These are phyloP conservation scores for Aspergillus coremiiformis DNA, from an alignment of 495 filamentous ascomycete genomes.

Conservation along the genomic window DNA sequence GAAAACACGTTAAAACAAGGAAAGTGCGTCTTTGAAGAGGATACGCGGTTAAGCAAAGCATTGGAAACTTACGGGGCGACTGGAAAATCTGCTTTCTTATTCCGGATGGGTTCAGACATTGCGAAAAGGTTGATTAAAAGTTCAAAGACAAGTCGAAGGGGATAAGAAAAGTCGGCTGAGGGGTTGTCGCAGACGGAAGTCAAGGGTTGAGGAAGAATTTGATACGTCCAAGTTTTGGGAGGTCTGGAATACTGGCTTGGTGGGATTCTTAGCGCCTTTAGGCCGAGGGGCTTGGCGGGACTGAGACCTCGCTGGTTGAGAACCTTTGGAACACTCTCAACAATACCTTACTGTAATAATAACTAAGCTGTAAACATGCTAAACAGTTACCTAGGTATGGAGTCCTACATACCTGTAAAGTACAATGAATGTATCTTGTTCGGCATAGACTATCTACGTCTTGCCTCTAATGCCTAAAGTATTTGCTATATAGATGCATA, in stretches of 20 bases:
- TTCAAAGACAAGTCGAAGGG: background rate
- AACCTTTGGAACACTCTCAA: conserved; percentile 31
- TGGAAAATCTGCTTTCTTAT: conserved; percentile 76
- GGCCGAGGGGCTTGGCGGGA: conserved; percentile 43
- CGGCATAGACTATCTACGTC: too few species aligned
- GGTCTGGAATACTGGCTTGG: conserved; percentile 41
- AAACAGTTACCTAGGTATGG: too few species aligned
- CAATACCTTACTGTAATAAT: conserved; percentile 16
- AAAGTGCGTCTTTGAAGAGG: background rate
- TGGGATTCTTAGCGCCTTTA: conserved; percentile 45
- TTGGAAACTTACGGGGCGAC: conserved; percentile 69
- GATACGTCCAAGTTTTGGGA: conserved; percentile 36
- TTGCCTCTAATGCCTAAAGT: too few species aligned
- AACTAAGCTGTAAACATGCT: background rate
- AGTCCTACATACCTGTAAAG: too few species aligned
- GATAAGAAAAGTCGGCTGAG: conserved; percentile 14
- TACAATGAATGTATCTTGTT: too few species aligned
- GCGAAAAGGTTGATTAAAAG: conserved; percentile 14
- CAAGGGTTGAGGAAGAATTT: conserved; percentile 31
- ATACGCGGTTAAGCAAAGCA: background rate
- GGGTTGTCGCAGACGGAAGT: conserved; percentile 22
- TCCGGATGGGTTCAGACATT: conserved; percentile 89
- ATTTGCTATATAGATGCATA: too few species aligned
- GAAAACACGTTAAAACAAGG: background rate
- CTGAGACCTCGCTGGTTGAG: conserved; percentile 34